Base-by-base conservation (phyloP, 2,329 filamentous ascomycete species). In the Orbilia oligospora region DNA sequence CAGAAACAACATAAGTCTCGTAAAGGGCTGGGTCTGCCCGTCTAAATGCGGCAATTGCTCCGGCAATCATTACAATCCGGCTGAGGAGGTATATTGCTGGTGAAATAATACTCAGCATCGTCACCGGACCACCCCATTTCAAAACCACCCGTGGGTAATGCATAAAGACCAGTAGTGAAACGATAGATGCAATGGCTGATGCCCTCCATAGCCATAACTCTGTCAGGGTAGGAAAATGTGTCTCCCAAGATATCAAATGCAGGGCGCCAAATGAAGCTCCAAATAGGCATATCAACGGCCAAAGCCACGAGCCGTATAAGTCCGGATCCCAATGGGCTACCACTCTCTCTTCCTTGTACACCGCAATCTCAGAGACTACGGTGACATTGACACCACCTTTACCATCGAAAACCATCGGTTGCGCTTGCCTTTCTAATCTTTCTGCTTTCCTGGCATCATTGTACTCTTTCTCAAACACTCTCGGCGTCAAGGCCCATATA, bases 311-410 rank as follows among this genome's bases (percentile, higher is more conserved):
- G 2, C 78, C 61, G 53, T 81, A 81, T 3, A 81, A 55, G 22
- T 79, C 80, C 38, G 79, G 73, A 51, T 80, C 76, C 80, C 80
- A 79, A 79, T 63, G 24, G 77, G 75, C 44, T 58, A 80, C 53
- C 65, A 79, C 81, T 18, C 76, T 81, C 30, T 82, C 82, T 68
- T 79, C 63, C 63, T 82, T 83, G 14, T 84, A 83, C 66, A 27
- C 27, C 6, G 85, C 84, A 10, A 76, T 66, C 36, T 77, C 4
- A 83, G 84, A 10, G 83, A 82, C 2, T 84, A 83, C 14, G 84
- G 81, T 24, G 83, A 84, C 12, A 82, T 82, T 67, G 85, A 84
- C 0, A 83, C 83, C 8, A 83, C 84, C 44, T 85, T 84, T 22
- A 81, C 80, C 44, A 83, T 81, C 30, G 82, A 83, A 3, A 83